Evolutionary conservation across 2,329 filamentous ascomycete species (phyloP).

Genomic region (Rutstroemia sp.): DNA sequence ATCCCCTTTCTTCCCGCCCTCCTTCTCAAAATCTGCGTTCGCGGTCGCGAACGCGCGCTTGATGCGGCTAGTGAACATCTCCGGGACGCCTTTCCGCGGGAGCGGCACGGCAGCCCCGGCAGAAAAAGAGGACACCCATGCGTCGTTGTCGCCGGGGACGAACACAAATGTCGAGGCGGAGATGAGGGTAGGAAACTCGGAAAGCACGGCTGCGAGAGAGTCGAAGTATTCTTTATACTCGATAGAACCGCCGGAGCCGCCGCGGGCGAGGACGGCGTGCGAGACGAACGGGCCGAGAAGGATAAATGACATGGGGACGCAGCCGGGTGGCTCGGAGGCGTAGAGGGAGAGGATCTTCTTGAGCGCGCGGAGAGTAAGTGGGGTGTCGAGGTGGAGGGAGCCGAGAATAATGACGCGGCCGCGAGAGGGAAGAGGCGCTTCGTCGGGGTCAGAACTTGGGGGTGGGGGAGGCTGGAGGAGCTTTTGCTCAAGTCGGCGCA

Average conservation of each 20-base stretch:
- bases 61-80: constrained; percentile 83
- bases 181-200: constrained; percentile 77
- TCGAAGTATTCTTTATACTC: constrained; percentile 98
- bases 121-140: constrained; percentile 85
- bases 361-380: constrained; percentile 72
- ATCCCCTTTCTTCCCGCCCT: constrained; percentile 41
- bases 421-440: constrained; percentile 31
- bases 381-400: constrained; percentile 80
- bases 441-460: constrained; percentile 8
- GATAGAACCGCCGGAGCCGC: constrained; percentile 72
- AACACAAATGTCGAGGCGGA: constrained; percentile 80
- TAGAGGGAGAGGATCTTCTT: constrained; percentile 73
- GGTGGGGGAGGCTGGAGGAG: constrained; percentile 41
- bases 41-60: constrained; percentile 72
- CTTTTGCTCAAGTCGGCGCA: constrained; percentile 71
- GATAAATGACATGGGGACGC: constrained; percentile 71
- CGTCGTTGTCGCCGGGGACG: constrained; percentile 92
- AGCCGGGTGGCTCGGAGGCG: constrained; percentile 52
- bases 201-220: constrained; percentile 69
- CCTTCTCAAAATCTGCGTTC: constrained; percentile 58
- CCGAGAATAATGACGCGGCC: constrained; percentile 67
- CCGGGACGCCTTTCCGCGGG: constrained; percentile 67
- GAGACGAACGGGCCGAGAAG: constrained; percentile 78
- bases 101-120: constrained; percentile 65
- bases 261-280: constrained; percentile 57